Conservation (phyloP, 2,329 filamentous ascomycete species). For the Stenocarpella maydis region DNA sequence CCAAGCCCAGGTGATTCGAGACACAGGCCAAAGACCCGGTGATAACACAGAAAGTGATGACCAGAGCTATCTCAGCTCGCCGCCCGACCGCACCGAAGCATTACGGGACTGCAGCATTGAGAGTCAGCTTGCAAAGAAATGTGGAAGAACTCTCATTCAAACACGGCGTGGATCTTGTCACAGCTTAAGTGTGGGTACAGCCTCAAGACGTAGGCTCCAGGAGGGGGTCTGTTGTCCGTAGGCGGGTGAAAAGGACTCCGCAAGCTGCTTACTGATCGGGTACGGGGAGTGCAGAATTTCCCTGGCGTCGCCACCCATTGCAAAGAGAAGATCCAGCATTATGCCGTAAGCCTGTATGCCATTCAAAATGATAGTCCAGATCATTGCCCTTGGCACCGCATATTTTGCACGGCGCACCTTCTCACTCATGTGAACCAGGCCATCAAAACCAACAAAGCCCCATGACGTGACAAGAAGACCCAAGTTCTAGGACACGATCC, state of each 20-base stretch:
- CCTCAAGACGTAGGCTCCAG: no score
- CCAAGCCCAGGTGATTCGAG: constrained; percentile 59
- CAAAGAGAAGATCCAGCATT: constrained; percentile 51
- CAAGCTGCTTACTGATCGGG: no score
- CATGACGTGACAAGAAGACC: constrained; percentile 29
- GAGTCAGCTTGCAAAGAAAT: no score
- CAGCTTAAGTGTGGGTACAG: no score
- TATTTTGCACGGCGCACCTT: constrained; percentile 54
- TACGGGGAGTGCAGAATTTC: constrained; percentile 45
- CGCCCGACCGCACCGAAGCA: constrained; percentile 49
- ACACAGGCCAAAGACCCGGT: constrained; percentile 55
- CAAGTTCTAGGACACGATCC: constrained; percentile 38
- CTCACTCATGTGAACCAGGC: constrained; percentile 57
- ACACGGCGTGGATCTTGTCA: no score
- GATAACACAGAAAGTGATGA: constrained; percentile 50
- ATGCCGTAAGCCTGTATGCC: constrained; percentile 51
- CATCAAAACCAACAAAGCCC: constrained; percentile 52
- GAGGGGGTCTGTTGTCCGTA: no score
- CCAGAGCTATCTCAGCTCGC: constrained; percentile 48
- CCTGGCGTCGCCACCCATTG: constrained; percentile 31
- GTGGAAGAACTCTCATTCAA: no score
- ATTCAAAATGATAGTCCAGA: constrained; percentile 53
- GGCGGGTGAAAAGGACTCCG: no score
- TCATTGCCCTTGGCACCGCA: constrained; percentile 54
- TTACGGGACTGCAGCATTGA: no score